phyloP scores from a whole-genome alignment of 169 alveolate species.

The Toxoplasma gondii region DNA sequence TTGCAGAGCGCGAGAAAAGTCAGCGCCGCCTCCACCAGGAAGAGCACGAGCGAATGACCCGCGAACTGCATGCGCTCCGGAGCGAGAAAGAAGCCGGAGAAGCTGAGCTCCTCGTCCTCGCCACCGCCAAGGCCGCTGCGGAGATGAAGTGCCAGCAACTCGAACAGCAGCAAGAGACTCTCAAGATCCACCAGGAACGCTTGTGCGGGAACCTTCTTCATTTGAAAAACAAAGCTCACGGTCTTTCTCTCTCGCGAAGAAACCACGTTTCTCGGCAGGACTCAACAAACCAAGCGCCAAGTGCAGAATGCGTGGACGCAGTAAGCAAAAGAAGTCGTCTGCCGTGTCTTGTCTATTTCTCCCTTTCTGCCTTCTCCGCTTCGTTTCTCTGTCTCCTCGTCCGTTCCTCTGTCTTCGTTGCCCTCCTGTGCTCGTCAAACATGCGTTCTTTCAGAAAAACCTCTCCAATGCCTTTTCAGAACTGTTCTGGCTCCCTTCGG shows the following conservation, averaged over 20 bases:
- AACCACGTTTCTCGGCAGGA: not conserved
- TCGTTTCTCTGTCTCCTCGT: not conserved
- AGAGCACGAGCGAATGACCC: not conserved
- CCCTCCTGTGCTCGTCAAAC: too few relatives aligned
- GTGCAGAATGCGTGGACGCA: not conserved
- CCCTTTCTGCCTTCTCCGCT: not conserved
- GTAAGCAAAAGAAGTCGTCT: not conserved
- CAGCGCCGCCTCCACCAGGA: constrained; percentile 23
- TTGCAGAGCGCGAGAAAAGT: not conserved
- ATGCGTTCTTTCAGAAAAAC: too few relatives aligned
- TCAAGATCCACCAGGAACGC: not conserved
- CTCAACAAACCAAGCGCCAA: not conserved
- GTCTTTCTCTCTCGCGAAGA: not conserved
- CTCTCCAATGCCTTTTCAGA: too few relatives aligned
- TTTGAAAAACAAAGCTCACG: not conserved
- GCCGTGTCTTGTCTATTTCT: not conserved
- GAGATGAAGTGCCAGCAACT: constrained; percentile 2
- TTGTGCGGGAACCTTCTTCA: not conserved
- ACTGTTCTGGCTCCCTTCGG: too few relatives aligned
- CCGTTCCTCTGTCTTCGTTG: too few relatives aligned
- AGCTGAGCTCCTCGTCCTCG: not conserved
- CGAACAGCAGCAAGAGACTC: not conserved
- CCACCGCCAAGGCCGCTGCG: constrained; percentile 16
- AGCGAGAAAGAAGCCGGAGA: not conserved
- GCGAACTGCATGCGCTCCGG: not conserved